Percentiles rank a stretch among this genome's conserved stretches.
Conservation (phyloP, 257 asterid species). For the Nicotiana benthamiana region DNA sequence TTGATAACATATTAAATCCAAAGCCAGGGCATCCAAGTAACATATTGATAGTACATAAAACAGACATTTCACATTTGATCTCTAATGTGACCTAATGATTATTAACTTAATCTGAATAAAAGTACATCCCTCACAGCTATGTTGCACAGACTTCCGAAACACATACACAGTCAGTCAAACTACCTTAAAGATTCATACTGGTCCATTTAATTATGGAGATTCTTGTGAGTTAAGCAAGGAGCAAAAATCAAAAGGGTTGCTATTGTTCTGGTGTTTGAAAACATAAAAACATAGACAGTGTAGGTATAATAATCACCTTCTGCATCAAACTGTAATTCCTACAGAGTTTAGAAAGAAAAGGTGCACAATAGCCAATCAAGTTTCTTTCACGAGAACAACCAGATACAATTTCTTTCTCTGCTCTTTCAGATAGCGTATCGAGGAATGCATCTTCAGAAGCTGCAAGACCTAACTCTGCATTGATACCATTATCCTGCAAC, state of each 20-base stretch:
- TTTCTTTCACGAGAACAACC: slow-evolving; percentile 48
- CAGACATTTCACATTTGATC: neutral
- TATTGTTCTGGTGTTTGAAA: neutral
- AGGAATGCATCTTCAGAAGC: slow-evolving; percentile 90
- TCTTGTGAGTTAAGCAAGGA: neutral
- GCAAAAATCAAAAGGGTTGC: neutral
- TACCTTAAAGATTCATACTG: neutral
- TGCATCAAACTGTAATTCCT: slow-evolving; percentile 83
- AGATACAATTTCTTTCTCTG: slow-evolving; percentile 88
- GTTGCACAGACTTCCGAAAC: too few relatives aligned
- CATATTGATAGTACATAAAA: neutral
- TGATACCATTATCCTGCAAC: slow-evolving; percentile 60
- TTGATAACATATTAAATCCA: neutral
- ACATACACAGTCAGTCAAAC: neutral
- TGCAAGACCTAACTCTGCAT: slow-evolving; percentile 83
- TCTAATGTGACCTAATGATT: neutral
- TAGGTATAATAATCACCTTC: slow-evolving; percentile 50
- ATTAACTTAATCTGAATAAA: neutral
- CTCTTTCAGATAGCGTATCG: slow-evolving; percentile 67
- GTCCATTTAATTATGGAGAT: neutral
- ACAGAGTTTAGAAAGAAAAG: slow-evolving; percentile 69
- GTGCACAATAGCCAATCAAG: slow-evolving; percentile 78
- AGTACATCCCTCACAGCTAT: neutral
- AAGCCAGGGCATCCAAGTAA: neutral
- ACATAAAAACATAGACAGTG: slow-evolving; percentile 1